These are phyloP conservation scores for Chytriomyces hyalinus DNA, from an alignment of 192 early-diverging fungal species.

Conservation along the genomic window DNA sequence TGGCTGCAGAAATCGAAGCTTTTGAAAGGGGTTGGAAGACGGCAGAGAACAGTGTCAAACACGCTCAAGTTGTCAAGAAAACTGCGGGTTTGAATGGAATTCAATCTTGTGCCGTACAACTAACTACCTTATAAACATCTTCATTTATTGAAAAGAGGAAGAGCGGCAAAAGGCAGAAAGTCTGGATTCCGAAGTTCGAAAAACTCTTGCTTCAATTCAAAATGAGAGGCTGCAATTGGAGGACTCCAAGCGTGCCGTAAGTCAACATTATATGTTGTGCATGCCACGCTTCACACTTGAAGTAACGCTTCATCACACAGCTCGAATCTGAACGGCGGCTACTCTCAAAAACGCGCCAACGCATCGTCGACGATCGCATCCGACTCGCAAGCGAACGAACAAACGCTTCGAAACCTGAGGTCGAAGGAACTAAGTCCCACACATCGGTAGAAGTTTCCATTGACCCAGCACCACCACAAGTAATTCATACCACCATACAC, in stretches of 20 bases:
- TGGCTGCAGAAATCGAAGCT: conserved; percentile 23
- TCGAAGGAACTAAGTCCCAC: background rate
- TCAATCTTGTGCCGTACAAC: background rate
- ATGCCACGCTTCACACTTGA: background rate
- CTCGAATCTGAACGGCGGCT: background rate
- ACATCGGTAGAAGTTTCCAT: background rate
- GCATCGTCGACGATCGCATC: conserved; percentile 24
- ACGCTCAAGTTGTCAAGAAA: conserved; percentile 4
- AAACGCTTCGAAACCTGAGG: background rate
- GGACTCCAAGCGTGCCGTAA: conserved; percentile 1
- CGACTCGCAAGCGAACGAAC: conserved; percentile 17
- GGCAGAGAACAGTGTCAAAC: conserved; percentile 8
- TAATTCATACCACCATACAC: too few relatives aligned
- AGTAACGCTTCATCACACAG: background rate
- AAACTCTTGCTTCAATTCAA: conserved; percentile 9
- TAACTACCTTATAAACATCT: background rate
- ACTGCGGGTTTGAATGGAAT: conserved; percentile 11
- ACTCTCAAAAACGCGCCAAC: conserved; percentile 8
- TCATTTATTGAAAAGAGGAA: background rate
- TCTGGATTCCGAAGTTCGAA: conserved; percentile 21
- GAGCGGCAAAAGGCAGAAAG: conserved; percentile 26
- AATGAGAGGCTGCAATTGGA: conserved; percentile 2
- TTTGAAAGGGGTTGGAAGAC: conserved; percentile 35
- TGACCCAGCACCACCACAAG: too few relatives aligned
- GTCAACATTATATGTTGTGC: background rate